phyloP scores from a whole-genome alignment of 805 yeast genomes.

The Kurtzmaniella cleridarum region DNA sequence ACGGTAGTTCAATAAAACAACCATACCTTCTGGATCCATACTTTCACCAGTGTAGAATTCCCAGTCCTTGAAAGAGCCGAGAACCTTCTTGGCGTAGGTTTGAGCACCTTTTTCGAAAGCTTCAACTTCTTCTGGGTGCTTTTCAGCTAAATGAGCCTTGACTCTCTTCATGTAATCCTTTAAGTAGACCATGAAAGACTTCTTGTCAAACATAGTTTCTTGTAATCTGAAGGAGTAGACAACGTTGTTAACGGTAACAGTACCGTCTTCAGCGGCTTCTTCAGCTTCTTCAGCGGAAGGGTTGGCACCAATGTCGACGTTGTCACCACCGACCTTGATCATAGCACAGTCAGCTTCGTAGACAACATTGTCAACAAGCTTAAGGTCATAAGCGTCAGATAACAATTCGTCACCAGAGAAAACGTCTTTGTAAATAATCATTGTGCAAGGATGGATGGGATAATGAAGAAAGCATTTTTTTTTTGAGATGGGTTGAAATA shows the following conservation, averaged over 20 bases:
- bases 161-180: slow-evolving; percentile 98
- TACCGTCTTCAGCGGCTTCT: slow-evolving; percentile 77
- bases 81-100: slow-evolving; percentile 91
- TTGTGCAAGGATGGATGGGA: slow-evolving; percentile 7
- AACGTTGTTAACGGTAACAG: slow-evolving; percentile 93
- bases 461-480: background rate
- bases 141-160: slow-evolving; percentile 86
- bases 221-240: slow-evolving; percentile 98
- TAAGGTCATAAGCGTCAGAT: slow-evolving; percentile 94
- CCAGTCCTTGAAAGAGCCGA: slow-evolving; percentile 96
- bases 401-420: slow-evolving; percentile 92
- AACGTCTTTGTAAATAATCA: slow-evolving; percentile 58
- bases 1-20: slow-evolving; percentile 97
- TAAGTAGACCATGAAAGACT: slow-evolving; percentile 93
- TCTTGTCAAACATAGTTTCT: slow-evolving; percentile 95
- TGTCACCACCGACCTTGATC: slow-evolving; percentile 86
- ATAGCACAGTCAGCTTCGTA: slow-evolving; percentile 95
- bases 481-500: background rate
- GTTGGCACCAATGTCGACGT: slow-evolving; percentile 98
- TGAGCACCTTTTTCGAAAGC: slow-evolving; percentile 96
- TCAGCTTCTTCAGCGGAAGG: slow-evolving; percentile 97
- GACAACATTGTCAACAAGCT: slow-evolving; percentile 82
- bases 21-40: slow-evolving; percentile 99
- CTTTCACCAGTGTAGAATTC: slow-evolving; percentile 99
- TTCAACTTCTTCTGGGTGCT: slow-evolving; percentile 81